Evolutionary conservation across 192 early-diverging fungal species (phyloP).

Genomic region (Rhizoclosmatium globosum): DNA sequence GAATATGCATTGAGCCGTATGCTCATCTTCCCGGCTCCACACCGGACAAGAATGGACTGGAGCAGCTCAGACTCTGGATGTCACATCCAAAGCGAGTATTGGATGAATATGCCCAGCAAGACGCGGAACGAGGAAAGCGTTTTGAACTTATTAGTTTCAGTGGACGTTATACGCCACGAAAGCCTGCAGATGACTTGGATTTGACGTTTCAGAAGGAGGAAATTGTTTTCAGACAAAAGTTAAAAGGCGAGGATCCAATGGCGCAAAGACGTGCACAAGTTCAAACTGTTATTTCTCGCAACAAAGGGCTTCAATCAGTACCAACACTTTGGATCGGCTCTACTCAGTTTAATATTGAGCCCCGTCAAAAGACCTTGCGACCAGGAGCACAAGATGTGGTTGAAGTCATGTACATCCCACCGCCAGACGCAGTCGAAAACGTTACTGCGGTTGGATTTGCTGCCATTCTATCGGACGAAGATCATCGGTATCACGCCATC

Average conservation of each 20-base stretch:
- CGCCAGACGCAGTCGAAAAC: slow-evolving; percentile 45
- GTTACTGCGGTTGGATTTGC: slow-evolving; percentile 59
- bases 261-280: slow-evolving; percentile 35
- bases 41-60: slow-evolving; percentile 61
- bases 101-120: slow-evolving; percentile 57
- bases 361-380: slow-evolving; percentile 47
- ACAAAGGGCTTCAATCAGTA: slow-evolving; percentile 7
- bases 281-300: slow-evolving; percentile 21
- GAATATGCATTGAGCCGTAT: slow-evolving; percentile 66
- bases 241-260: slow-evolving; percentile 22
- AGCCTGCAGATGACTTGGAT: slow-evolving; percentile 37
- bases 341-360: slow-evolving; percentile 59
- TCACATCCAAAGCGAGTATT: slow-evolving; percentile 60
- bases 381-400: slow-evolving; percentile 49
- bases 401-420: slow-evolving; percentile 61
- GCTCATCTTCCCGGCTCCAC: slow-evolving; percentile 48
- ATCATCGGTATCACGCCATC: slow-evolving; percentile 55
- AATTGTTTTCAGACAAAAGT: slow-evolving; percentile 50
- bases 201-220: slow-evolving; percentile 49
- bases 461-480: slow-evolving; percentile 49
- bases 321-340: slow-evolving; percentile 51
- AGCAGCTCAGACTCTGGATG: slow-evolving; percentile 65
- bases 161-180: slow-evolving; percentile 23
- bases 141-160: slow-evolving; percentile 44
- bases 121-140: slow-evolving; percentile 44